phyloP scores from a whole-genome alignment of 331 rosid genomes.

The Acacia pycnantha region DNA sequence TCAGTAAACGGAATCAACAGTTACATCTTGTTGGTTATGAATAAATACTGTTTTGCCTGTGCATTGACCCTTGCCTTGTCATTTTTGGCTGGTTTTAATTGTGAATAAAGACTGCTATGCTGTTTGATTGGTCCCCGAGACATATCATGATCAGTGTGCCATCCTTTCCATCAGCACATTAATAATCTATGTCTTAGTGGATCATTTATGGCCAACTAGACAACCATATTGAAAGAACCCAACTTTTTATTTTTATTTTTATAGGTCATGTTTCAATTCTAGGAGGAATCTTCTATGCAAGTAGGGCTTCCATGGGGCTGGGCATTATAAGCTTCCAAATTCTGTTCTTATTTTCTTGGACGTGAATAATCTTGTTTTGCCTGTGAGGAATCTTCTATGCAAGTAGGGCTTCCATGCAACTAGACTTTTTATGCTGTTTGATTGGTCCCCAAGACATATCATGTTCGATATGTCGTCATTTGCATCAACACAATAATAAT shows the following conservation, averaged over 20 bases:
- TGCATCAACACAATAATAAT: slow-evolving; percentile 55
- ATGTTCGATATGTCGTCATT: slow-evolving; percentile 43
- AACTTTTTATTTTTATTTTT: slow-evolving; percentile 20
- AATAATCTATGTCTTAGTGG: slow-evolving; percentile 44
- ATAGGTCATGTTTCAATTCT: neutral
- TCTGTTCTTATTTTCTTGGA: neutral
- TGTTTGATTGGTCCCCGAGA: slow-evolving; percentile 60
- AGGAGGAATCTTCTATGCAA: slow-evolving; percentile 16
- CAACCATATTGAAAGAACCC: slow-evolving; percentile 40
- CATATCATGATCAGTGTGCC: slow-evolving; percentile 52
- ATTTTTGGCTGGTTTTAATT: neutral
- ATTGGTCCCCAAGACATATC: slow-evolving; percentile 63
- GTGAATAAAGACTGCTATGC: neutral
- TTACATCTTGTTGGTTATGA: slow-evolving; percentile 2
- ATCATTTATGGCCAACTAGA: slow-evolving; percentile 37
- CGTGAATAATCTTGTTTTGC: neutral
- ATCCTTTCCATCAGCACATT: slow-evolving; percentile 54
- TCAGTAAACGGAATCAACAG: neutral
- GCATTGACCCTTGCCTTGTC: neutral
- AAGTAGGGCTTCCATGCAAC: too few species aligned
- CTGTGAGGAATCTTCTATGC: too few species aligned
- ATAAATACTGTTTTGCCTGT: neutral
- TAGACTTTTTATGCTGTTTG: slow-evolving; percentile 29
- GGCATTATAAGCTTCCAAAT: slow-evolving; percentile 21
- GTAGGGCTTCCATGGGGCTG: slow-evolving; percentile 30